Percentiles rank a stretch among this genome's conserved stretches.
phyloP scores from a whole-genome alignment of 2,329 filamentous ascomycete genomes.

The Magnaporthales sp. region DNA sequence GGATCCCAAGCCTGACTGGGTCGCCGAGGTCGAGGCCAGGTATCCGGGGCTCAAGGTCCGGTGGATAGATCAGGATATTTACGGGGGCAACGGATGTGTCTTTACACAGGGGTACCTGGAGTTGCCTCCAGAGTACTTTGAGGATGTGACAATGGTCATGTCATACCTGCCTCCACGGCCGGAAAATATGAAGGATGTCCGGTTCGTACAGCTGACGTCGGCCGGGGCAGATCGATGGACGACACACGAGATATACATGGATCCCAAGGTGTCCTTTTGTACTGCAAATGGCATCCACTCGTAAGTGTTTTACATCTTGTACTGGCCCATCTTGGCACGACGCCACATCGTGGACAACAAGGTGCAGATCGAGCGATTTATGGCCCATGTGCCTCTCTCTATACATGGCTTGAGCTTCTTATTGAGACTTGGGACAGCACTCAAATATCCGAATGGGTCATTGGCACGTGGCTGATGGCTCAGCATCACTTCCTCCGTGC shows the following conservation, averaged over 20 bases:
- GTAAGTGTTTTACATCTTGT: constrained; percentile 24
- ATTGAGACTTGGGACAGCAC: constrained; percentile 21
- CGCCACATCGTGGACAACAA: not conserved
- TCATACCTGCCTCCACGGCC: constrained; percentile 21
- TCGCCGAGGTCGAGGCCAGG: constrained; percentile 19
- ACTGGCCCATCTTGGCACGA: not conserved
- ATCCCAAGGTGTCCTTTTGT: constrained; percentile 27
- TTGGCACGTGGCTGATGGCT: constrained; percentile 39
- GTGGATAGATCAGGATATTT: not conserved
- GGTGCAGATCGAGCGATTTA: not conserved
- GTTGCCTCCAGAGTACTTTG: constrained; percentile 22
- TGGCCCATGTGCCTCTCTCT: not conserved
- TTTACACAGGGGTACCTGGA: not conserved
- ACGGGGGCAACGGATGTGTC: constrained; percentile 1
- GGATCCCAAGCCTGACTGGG: constrained; percentile 23
- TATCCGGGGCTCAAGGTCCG: constrained; percentile 12
- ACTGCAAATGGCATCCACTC: constrained; percentile 32
- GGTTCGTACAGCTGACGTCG: constrained; percentile 34
- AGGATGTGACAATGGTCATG: constrained; percentile 31
- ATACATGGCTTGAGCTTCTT: not conserved
- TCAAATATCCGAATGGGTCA: constrained; percentile 49
- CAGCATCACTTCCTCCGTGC: constrained; percentile 33
- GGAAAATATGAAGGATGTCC: constrained; percentile 23
- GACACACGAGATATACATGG: constrained; percentile 22
- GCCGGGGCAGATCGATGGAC: constrained; percentile 35